A percentile compares a stretch with the other conserved stretches of the same genome.
Evolutionary conservation across 2,329 filamentous ascomycete species (phyloP).

Genomic region (Incumbomyces lentus): DNA sequence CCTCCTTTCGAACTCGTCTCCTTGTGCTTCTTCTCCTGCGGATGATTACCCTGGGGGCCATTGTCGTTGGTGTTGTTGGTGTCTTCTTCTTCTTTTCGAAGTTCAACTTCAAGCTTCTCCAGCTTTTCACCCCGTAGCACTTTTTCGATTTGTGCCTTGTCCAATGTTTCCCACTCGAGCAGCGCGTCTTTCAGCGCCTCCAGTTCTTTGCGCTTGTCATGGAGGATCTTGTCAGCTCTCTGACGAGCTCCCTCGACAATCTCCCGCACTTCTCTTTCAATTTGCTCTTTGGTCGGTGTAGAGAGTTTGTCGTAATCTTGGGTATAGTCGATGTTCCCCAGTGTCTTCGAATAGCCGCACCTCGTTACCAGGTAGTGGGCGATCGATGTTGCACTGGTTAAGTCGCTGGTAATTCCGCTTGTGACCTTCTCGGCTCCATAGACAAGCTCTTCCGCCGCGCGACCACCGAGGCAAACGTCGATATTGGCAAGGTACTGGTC

Average conservation of each 20-base stretch:
- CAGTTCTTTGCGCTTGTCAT: slow-evolving; percentile 67
- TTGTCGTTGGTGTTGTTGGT: slow-evolving; percentile 23
- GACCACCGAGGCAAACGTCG: slow-evolving; percentile 72
- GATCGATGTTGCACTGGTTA: slow-evolving; percentile 67
- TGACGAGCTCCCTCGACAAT: slow-evolving; percentile 71
- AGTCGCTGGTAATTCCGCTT: slow-evolving; percentile 74
- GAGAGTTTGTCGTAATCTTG: slow-evolving; percentile 73
- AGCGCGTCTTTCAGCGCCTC: slow-evolving; percentile 81
- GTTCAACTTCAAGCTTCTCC: slow-evolving; percentile 51
- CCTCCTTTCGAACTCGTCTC: slow-evolving; percentile 16
- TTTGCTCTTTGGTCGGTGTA: slow-evolving; percentile 71
- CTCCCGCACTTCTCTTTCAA: slow-evolving; percentile 79
- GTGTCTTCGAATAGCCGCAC: slow-evolving; percentile 76
- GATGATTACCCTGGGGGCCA: slow-evolving; percentile 16
- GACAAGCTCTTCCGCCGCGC: slow-evolving; percentile 79
- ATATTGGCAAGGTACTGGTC: slow-evolving; percentile 72
- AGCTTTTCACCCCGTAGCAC: slow-evolving; percentile 81
- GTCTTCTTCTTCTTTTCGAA: slow-evolving; percentile 41
- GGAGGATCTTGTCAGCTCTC: slow-evolving; percentile 61
- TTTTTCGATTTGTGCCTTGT: slow-evolving; percentile 79
- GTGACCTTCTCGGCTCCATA: slow-evolving; percentile 89
- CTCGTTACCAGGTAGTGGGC: slow-evolving; percentile 82
- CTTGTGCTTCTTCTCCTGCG: slow-evolving; percentile 18
- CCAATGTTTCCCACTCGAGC: slow-evolving; percentile 87
- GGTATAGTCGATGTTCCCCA: slow-evolving; percentile 83